Evolutionary conservation across 371 early-diverging fungal genomes (phyloP), one percentile per base, ranked within the genome.

Genomic region (Rhizopus microsporus): DNA sequence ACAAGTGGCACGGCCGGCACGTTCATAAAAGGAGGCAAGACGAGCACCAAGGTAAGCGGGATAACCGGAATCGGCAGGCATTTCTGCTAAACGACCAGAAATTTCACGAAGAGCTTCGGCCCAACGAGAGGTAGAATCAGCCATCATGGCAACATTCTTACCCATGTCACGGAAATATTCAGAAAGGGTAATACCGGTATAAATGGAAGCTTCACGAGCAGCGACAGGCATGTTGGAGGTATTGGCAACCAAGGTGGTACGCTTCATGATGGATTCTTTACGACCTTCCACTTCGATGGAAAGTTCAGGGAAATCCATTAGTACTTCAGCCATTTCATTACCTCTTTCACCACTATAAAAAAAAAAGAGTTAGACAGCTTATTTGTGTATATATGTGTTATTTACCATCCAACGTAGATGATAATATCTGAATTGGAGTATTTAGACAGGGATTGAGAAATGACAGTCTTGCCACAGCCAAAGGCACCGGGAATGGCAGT

Each of bases 161-260:
- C 99, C 99, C 80, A 98, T 98, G 80, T 99, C 99, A 84, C 99
- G 93, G 93, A 99, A 99, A 86, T 99, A 99, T 83, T 99, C 99
- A 37, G 99, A 95, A n/a, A 99, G 85, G 0, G 99, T 99, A 70
- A 99, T 99, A 78, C 99, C 99, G 42, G 99, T 99, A 86, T 99
- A 99, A 68, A 99, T 99, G 49, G 99, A 99, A 23, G 99, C 99
- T 85, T 99, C 99, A 83, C 99, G 95, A 60, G 99, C 99, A 71
- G 99, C 99, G 56, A 99, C 99, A 67, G 99, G 99, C 99, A 99
- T 99, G 89, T 99, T 99, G 72, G 99, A 99, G 12, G 99, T 99
- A 83, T 99, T 99, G 63, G 99, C 99, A 9, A 99, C 98, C 35
- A 99, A 85, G 15, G 99, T 97, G 13, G 99, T 99, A 76, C 99